Percentiles rank a stretch among this genome's conserved stretches.
These are phyloP conservation scores for Lantana camara DNA, from an alignment of 257 asterid genomes.

Conservation along the genomic window DNA sequence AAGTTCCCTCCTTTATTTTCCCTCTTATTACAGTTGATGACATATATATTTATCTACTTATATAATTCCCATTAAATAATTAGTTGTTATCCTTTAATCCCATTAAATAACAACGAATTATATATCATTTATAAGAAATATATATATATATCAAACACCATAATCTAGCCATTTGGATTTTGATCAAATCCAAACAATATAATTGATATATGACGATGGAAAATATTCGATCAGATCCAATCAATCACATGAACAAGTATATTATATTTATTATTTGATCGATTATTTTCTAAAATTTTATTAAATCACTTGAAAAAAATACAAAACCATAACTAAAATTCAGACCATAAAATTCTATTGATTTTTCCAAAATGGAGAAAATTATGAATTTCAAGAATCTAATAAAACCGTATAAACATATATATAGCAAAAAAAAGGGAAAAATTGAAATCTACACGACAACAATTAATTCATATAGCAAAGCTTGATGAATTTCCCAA, in stretches of 20 bases:
- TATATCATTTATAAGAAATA: not conserved
- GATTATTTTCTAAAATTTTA: no score
- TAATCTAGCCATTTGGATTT: not conserved
- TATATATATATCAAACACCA: not conserved
- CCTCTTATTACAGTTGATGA: not conserved
- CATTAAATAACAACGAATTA: conserved; percentile 8
- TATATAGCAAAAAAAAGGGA: not conserved
- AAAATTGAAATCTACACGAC: conserved; percentile 29
- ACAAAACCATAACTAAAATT: not conserved
- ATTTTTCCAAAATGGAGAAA: conserved; percentile 14
- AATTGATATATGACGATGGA: no score
- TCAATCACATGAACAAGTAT: no score
- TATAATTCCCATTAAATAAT: conserved; percentile 10
- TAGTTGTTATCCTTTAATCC: not conserved
- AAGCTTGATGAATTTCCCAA: conserved; percentile 24
- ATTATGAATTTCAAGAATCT: conserved; percentile 8
- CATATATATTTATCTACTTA: conserved; percentile 13
- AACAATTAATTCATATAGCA: conserved; percentile 18
- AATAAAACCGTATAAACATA: conserved; percentile 11
- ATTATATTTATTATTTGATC: no score
- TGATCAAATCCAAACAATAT: not conserved
- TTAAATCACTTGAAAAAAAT: no score
- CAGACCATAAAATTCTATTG: not conserved
- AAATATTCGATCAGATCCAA: not conserved
- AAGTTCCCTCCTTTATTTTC: conserved; percentile 8